Percentiles rank a stretch among this genome's conserved stretches.
phyloP scores from a whole-genome alignment of 2,329 filamentous ascomycete genomes.

The Beauveria caledonica region DNA sequence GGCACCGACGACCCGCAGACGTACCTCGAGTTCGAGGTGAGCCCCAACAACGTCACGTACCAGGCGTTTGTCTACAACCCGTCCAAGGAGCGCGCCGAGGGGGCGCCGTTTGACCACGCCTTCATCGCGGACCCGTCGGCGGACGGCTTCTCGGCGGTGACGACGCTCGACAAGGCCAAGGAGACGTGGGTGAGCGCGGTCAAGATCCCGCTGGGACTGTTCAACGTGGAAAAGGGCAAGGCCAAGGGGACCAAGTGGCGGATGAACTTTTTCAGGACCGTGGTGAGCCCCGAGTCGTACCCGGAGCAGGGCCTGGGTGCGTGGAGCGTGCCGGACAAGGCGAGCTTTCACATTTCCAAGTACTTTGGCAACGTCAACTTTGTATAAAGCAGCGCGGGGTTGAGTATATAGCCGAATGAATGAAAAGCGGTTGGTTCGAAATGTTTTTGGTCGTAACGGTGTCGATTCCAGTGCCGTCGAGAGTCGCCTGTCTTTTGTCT shows the following conservation, averaged over 20 bases:
- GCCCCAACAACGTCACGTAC: conserved; percentile 42
- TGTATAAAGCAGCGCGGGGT: conserved; percentile 18
- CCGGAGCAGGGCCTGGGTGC: conserved; percentile 36
- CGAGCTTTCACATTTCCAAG: conserved; percentile 40
- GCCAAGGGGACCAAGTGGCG: conserved; percentile 38
- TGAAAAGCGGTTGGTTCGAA: background rate
- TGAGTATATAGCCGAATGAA: background rate
- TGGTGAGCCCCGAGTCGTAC: conserved; percentile 33
- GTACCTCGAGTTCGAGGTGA: conserved; percentile 44
- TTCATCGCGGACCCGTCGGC: conserved; percentile 31
- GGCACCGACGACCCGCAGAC: conserved; percentile 38
- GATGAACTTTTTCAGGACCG: conserved; percentile 45
- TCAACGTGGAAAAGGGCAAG: conserved; percentile 37
- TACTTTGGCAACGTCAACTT: conserved; percentile 35
- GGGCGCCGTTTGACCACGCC: conserved; percentile 35
- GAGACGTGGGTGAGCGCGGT: conserved; percentile 34
- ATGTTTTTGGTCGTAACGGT: background rate
- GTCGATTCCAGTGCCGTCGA: background rate
- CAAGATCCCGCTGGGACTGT: conserved; percentile 37
- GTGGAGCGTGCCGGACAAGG: conserved; percentile 37
- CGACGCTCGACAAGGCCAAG: conserved; percentile 27
- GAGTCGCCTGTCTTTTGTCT: too few relatives aligned
- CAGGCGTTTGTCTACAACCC: conserved; percentile 45
- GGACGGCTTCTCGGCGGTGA: conserved; percentile 34
- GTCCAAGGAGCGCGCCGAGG: conserved; percentile 32